Base-by-base conservation (phyloP, 805 yeast genomes). In the Nakazawaea sp. region DNA sequence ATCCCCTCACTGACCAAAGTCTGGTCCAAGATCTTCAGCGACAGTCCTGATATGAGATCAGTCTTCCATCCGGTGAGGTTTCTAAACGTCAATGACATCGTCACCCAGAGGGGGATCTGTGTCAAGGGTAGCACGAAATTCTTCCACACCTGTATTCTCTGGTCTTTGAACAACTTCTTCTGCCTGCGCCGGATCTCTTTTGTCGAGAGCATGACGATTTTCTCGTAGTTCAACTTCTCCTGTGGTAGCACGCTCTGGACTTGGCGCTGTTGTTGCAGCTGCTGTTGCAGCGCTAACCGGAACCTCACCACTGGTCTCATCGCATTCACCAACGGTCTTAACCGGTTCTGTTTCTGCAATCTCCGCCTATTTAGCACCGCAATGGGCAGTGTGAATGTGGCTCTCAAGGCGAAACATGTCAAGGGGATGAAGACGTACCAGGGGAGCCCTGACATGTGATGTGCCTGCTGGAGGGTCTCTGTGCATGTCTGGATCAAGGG, bases 51-150 rank as follows among this genome's bases (percentile, higher is more conserved):
- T 9, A 34, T 21, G 3, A 36, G 13, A 15, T 39, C 42, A 8
- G 30, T 30, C 4, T 66, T 52, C 80, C 80, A 74, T 1, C 95
- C 95, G 29, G 89, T 79, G 43, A 88, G 59, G 32, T 78, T 72
- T 45, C 96, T 68, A 46, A 88, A 71, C 1, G 88, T 78, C 46
- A 80, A 64, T 10, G 92, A 81, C 68, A 89, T 66, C 2, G 81
- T 66, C 2, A 88, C 68, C 95, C 96, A 89, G 5, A 89, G 55
- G 0, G 97, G 97, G 16, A 90, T 68, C 53, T 89, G 97, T 13
- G 85, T 73, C 0, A 78, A 60, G 1, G 97, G 97, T 27, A 87
- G 62, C 4, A 83, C 48, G 39, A 77, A 61, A 49, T 83, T 78
- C 55, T 88, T 89, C 87, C 94, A 89, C 41, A 80, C 56, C 51